Percentiles rank a stretch among this genome's conserved stretches.
Conservation (phyloP, 2,329 filamentous ascomycete genomes). For the Ophiostoma sp. region DNA sequence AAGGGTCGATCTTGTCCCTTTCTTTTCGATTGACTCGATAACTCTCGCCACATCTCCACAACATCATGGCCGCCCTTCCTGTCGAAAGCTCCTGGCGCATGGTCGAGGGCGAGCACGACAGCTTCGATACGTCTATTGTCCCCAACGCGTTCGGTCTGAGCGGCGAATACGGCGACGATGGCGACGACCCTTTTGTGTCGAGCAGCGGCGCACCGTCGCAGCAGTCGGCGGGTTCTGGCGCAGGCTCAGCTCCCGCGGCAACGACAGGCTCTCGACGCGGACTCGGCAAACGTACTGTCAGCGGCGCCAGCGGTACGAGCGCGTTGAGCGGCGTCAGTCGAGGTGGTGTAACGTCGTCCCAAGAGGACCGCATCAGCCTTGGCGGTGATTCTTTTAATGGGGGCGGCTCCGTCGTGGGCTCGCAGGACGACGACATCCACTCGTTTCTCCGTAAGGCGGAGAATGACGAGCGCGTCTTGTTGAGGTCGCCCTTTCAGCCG, state of each 20-base stretch:
- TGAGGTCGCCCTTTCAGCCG: slow-evolving; percentile 56
- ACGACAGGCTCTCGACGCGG: background rate
- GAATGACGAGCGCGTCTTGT: slow-evolving; percentile 57
- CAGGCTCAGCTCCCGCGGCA: background rate
- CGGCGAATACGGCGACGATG: slow-evolving; percentile 30
- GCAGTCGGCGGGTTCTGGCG: background rate
- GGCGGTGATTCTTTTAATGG: slow-evolving; percentile 39
- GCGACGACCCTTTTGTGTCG: slow-evolving; percentile 17
- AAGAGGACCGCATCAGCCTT: slow-evolving; percentile 15
- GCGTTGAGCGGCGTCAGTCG: background rate
- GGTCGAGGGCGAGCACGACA: slow-evolving; percentile 61
- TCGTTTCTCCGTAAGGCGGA: slow-evolving; percentile 55
- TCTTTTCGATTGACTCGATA: background rate
- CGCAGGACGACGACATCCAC: slow-evolving; percentile 57
- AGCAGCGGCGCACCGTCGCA: slow-evolving; percentile 45
- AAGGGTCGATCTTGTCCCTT: background rate
- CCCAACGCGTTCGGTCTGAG: slow-evolving; percentile 46
- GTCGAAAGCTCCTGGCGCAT: slow-evolving; percentile 61
- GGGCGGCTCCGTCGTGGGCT: slow-evolving; percentile 46
- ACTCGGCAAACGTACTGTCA: background rate
- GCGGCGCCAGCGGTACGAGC: background rate
- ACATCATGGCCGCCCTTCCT: slow-evolving; percentile 35
- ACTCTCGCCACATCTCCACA: background rate
- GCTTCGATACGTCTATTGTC: slow-evolving; percentile 58
- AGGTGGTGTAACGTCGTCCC: background rate